These are phyloP conservation scores for Noccaea bulbosa DNA, from an alignment of 345 rosid species.

Conservation along the genomic window DNA sequence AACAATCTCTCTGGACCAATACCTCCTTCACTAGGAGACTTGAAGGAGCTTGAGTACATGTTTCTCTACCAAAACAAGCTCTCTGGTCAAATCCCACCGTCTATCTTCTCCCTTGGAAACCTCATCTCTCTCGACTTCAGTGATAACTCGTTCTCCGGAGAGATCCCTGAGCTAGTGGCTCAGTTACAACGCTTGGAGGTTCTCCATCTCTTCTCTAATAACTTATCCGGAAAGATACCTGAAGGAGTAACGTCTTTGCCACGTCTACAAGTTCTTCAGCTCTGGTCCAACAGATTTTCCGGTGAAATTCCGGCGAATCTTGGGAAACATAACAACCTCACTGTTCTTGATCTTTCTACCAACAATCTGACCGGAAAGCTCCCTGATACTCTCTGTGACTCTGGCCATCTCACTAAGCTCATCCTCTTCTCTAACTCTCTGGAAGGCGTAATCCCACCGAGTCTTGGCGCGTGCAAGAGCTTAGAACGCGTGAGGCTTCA, in stretches of 20 bases:
- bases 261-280: slow-evolving; percentile 79
- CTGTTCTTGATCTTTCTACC: slow-evolving; percentile 79
- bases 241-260: slow-evolving; percentile 61
- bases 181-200: slow-evolving; percentile 68
- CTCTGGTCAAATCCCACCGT: slow-evolving; percentile 57
- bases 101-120: slow-evolving; percentile 57
- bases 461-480: slow-evolving; percentile 60
- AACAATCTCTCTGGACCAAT: slow-evolving; percentile 79
- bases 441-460: slow-evolving; percentile 57
- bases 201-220: slow-evolving; percentile 88
- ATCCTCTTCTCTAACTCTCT: slow-evolving; percentile 85
- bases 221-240: slow-evolving; percentile 69
- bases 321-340: slow-evolving; percentile 68
- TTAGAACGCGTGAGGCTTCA: slow-evolving; percentile 78
- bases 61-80: slow-evolving; percentile 87
- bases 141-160: slow-evolving; percentile 73
- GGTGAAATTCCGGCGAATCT: slow-evolving; percentile 75
- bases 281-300: slow-evolving; percentile 76
- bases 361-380: slow-evolving; percentile 71
- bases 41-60: slow-evolving; percentile 59
- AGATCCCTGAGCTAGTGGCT: slow-evolving; percentile 60
- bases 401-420: slow-evolving; percentile 73
- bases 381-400: slow-evolving; percentile 68
- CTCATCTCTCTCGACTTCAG: slow-evolving; percentile 81
- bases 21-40: slow-evolving; percentile 67